Percentiles rank a stretch among this genome's conserved stretches.
These are phyloP conservation scores for Russula sp. DNA, from an alignment of 768 basidiomycete species.

Conservation along the genomic window DNA sequence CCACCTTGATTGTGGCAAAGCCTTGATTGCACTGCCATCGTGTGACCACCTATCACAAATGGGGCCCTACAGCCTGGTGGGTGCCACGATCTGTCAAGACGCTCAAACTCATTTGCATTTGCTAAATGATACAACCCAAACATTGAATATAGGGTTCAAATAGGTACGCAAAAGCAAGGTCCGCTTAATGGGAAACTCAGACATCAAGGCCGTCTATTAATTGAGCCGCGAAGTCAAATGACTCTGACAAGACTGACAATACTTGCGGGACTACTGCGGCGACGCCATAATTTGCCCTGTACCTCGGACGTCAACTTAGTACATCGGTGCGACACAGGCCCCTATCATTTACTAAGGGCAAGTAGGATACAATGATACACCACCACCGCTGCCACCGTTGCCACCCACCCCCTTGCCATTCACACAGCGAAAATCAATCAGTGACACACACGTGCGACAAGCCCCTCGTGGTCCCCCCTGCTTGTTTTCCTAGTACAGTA, in stretches of 20 bases:
- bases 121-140: neutral
- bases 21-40: neutral
- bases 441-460: no score
- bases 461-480: no score
- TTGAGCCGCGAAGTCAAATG: no score
- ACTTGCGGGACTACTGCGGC: neutral
- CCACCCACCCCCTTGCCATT: neutral
- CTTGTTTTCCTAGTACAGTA: no score
- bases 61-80: neutral
- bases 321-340: no score
- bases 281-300: no score
- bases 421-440: no score
- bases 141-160: neutral
- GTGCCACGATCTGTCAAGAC: neutral
- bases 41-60: neutral
- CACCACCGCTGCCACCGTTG: neutral
- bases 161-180: neutral
- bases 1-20: neutral
- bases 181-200: neutral
- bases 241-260: no score
- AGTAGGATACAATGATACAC: neutral
- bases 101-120: neutral
- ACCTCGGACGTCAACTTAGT: no score
- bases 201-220: no score
- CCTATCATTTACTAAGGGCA: neutral